Conservation (phyloP, 1,139 yeast genomes). For the Kodamaea suecica region DNA sequence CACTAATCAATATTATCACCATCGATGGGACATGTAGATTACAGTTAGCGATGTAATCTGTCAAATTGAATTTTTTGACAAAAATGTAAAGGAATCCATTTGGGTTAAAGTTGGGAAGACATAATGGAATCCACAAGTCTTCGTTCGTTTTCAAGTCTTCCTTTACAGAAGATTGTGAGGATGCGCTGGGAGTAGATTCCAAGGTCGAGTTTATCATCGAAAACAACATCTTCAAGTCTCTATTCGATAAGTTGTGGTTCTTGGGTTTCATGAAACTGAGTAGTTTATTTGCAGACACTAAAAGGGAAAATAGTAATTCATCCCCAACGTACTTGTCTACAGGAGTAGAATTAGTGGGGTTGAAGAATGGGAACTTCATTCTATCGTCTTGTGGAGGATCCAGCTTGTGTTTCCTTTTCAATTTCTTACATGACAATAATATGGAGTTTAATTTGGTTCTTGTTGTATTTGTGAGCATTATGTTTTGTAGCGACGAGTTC, state of each 20-base stretch:
- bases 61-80: constrained; percentile 54
- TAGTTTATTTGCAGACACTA: constrained; percentile 24
- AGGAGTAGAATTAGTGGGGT: constrained; percentile 5
- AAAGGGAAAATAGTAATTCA: constrained; percentile 36
- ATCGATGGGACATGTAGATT: constrained; percentile 18
- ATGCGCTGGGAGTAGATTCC: constrained; percentile 15
- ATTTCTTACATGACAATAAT: constrained; percentile 23
- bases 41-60: constrained; percentile 15
- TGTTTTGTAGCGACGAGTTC: constrained; percentile 29
- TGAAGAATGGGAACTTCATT: constrained; percentile 7
- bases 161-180: constrained; percentile 8
- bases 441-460: constrained; percentile 31
- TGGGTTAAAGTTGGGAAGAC: constrained; percentile 86
- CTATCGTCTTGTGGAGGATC: constrained; percentile 2
- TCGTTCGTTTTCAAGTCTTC: constrained; percentile 33
- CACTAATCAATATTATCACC: constrained; percentile 66
- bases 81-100: constrained; percentile 85
- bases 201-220: constrained; percentile 28
- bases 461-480: constrained; percentile 33
- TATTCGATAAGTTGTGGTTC: constrained; percentile 29
- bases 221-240: constrained; percentile 32
- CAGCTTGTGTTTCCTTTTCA: constrained; percentile 13
- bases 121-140: constrained; percentile 91
- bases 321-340: constrained; percentile 15
- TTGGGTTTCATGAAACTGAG: constrained; percentile 35